Evolutionary conservation across 768 basidiomycete species (phyloP), one percentile per base, ranked within the genome.

Genomic region (Leccinum disarticulatum): DNA sequence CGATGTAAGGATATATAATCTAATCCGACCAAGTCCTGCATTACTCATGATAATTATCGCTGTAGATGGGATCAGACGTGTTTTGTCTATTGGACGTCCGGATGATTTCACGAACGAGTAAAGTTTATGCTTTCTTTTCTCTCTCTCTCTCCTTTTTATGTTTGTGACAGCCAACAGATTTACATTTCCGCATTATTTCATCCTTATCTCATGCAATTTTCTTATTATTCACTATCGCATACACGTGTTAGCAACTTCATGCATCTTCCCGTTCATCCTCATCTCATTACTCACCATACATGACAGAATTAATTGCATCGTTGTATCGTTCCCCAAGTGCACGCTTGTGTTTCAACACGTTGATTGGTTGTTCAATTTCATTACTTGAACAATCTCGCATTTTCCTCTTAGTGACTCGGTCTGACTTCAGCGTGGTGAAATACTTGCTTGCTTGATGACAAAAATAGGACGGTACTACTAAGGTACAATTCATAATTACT

Each of bases 11-110:
- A 14, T 15, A 27, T 28, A 22, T 35, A 51, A 38, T 64, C 11
- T 35, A n/a, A 55, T 47, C 13, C 6, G 11, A 31, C 31, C 13
- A n/a, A n/a, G 17, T 43, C 33, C 1, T 10, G 22, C 48, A 10
- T 47, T 51, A 14, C 55, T 67, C 22, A 70, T 33, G 55, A 52
- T 28, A 17, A 22, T 5, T 46, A 5, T 58, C 55, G 10, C 35
- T 54, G 17, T 46, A 73, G 72, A 69, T 58, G 64, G 72, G 2
- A 65, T 73, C 25, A 71, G 59, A 57, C 74, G 70, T 36, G 64
- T 74, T 49, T 54, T 73, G 11, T 62, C 70, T 19, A 55, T 72
- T 8, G 66, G 64, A 2, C 61, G 41, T 43, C 25, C 64, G 54
- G 58, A 33, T 14, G 55, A 61, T 15, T 52, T 36, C 15, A 61